Conservation (phyloP, 1,284 basidiomycete species). For the Termitomyces sp. region DNA sequence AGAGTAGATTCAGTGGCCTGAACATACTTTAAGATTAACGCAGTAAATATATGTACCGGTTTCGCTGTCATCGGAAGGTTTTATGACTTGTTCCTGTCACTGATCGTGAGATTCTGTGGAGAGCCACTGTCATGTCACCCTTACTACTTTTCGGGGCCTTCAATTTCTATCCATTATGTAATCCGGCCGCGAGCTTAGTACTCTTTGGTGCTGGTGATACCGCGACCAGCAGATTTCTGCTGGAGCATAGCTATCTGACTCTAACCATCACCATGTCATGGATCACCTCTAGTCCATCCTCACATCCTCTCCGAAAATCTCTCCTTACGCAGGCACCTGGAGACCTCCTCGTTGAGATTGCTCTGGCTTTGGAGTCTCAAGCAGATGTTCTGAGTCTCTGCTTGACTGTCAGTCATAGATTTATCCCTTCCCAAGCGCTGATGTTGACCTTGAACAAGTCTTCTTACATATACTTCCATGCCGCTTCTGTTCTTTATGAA, state of each 20-base stretch:
- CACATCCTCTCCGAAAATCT: slow-evolving; percentile 9
- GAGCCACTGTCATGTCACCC: no score
- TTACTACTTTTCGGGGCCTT: no score
- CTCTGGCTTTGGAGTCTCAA: slow-evolving; percentile 43
- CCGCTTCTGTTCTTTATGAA: slow-evolving; percentile 56
- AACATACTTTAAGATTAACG: not conserved
- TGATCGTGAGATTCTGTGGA: not conserved
- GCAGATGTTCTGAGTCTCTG: slow-evolving; percentile 53
- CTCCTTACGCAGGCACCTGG: slow-evolving; percentile 34
- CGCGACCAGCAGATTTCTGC: not conserved
- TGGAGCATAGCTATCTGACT: no score
- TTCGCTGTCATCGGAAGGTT: not conserved
- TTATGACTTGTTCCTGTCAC: not conserved
- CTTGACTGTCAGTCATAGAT: slow-evolving; percentile 42
- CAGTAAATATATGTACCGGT: not conserved
- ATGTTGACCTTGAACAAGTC: slow-evolving; percentile 26
- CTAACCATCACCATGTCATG: slow-evolving; percentile 9
- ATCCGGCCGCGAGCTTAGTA: not conserved
- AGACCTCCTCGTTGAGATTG: slow-evolving; percentile 63
- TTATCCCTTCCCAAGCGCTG: not conserved
- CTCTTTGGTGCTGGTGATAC: not conserved
- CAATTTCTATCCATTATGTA: not conserved
- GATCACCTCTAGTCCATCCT: not conserved
- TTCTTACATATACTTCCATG: slow-evolving; percentile 41
- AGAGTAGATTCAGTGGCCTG: not conserved